Base-by-base conservation (phyloP, 2,329 filamentous ascomycete genomes). In the Tolypocladium ovalisporum region DNA sequence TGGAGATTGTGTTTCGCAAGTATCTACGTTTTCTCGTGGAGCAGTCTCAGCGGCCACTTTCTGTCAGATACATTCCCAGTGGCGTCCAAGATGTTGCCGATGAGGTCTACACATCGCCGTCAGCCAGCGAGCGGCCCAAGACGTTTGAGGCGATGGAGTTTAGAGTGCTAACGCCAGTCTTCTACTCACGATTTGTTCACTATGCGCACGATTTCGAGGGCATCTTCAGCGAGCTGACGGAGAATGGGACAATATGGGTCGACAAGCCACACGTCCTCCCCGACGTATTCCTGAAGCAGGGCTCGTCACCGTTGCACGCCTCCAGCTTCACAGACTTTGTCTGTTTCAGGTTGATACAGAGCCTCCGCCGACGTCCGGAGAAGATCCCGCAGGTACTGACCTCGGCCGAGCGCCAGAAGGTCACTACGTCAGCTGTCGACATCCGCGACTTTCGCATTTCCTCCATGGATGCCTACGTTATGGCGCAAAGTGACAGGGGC, bases 161-260 rank as follows among this genome's bases (percentile, higher is more conserved):
- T 53, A 79, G 78, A 56, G 73, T 89, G 5, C 68, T 87, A 24
- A 86, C 83, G 0, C 86, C 87, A 1, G 75, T 73, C 0, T 90
- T 90, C 65, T 90, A 90, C 71, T 77, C 80, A 15, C 79, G 85
- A 34, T 84, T 89, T 53, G 75, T 84, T 0, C 77, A 81, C 61
- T 88, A 89, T 64, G 74, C 80, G 0, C 77, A 86, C 64, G 80
- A 82, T 27, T 75, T 82, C 22, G 82, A 86, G 62, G 84, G 82
- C 1, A 72, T 88, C 35, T 81, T 84, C 57, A 76, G 78, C 58
- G 84, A 88, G 65, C 66, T 82, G 65, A 68, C 79, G 51, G 82
- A 84, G 58, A 86, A 78, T 61, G 72, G 75, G 42, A 88, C 84
- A 0, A 67, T 86, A 9, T 79, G 75, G 71, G 69, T 86, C 12